Evolutionary conservation across 352 stramenopile genomes (phyloP), one percentile per base, ranked within the genome.

Genomic region (Peronospora farinosa): DNA sequence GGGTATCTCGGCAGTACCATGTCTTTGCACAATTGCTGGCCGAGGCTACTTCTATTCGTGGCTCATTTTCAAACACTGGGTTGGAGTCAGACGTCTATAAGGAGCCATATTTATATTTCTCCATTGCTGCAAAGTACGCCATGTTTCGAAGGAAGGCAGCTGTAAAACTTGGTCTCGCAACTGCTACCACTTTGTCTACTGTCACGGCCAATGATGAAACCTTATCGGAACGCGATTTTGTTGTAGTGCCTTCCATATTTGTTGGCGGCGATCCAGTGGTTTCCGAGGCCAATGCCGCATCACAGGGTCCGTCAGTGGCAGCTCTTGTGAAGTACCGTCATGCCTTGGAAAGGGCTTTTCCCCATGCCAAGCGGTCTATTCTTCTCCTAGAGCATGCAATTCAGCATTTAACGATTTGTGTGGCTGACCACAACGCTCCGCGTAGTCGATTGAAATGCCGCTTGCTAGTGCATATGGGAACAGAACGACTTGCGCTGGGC

Each of bases 91-190:
- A 89, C 36, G 63, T 88, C 39, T 94, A 88, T 69, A 94, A 92
- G 47, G 83, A 94, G 52, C 74, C 80, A 46, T 91, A 94, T 62
- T 60, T 94, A 55, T 94, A 94, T 63, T 91, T 78, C 41, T 83
- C 71, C 27, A 83, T 86, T 39, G 80, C 80, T 10, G 83, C 83
- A 28, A 94, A 94, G 65, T 94, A 92, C 42, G 77, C 80, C 10
- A 88, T 81, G 37, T 76, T 72, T 40, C 77, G 83, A 19, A 67
- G 83, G 15, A 88, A 86, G 32, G 75, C 83, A 3, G 77, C 80
- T 25, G 63, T 57, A 0, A 75, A 78, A 16, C 62, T 90, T 15
- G 74, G 75, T 6, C 60, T 90, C 19, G 69, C 49, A 5, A 23
- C 48, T 23, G 53, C 65, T 17, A 59, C 43, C 13, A 56, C 40